Conservation (phyloP, 2,329 filamentous ascomycete species). For the Myotisia sp. region DNA sequence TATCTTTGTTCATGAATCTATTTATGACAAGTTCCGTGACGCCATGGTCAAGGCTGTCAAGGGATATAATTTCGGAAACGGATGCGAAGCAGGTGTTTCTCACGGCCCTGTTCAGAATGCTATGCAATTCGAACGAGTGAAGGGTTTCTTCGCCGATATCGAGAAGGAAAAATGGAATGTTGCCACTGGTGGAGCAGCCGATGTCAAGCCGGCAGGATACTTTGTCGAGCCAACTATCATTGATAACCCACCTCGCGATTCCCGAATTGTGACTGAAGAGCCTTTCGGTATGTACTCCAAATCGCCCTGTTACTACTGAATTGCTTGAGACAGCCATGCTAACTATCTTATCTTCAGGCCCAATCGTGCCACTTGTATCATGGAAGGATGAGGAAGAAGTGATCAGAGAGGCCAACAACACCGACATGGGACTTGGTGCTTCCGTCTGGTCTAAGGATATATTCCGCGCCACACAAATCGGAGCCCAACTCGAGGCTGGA, state of each 20-base stretch:
- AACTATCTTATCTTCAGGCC: slow-evolving; percentile 29
- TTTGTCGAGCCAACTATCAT: slow-evolving; percentile 48
- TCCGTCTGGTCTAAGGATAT: slow-evolving; percentile 46
- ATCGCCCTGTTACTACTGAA: not conserved
- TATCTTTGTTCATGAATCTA: slow-evolving; percentile 46
- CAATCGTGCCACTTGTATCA: slow-evolving; percentile 48
- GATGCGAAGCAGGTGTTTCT: slow-evolving; percentile 31
- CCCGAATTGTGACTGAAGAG: slow-evolving; percentile 44
- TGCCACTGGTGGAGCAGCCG: slow-evolving; percentile 34
- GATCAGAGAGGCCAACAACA: slow-evolving; percentile 40
- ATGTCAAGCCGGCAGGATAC: slow-evolving; percentile 32
- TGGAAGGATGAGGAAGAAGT: slow-evolving; percentile 50
- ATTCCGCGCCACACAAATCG: slow-evolving; percentile 38
- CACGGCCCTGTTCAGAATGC: slow-evolving; percentile 50
- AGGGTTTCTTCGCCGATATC: slow-evolving; percentile 42
- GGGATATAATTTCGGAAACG: slow-evolving; percentile 25
- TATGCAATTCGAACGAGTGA: slow-evolving; percentile 50
- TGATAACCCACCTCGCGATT: slow-evolving; percentile 41
- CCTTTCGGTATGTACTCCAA: slow-evolving; percentile 39
- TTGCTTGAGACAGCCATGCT: not conserved
- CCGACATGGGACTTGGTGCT: slow-evolving; percentile 40
- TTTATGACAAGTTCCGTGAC: slow-evolving; percentile 43
- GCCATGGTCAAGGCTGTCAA: slow-evolving; percentile 35
- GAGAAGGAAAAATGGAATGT: slow-evolving; percentile 40
- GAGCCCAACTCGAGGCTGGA: slow-evolving; percentile 41